Base-by-base conservation (phyloP, 164 flowering plant species). In the Tetracentron sinense region DNA sequence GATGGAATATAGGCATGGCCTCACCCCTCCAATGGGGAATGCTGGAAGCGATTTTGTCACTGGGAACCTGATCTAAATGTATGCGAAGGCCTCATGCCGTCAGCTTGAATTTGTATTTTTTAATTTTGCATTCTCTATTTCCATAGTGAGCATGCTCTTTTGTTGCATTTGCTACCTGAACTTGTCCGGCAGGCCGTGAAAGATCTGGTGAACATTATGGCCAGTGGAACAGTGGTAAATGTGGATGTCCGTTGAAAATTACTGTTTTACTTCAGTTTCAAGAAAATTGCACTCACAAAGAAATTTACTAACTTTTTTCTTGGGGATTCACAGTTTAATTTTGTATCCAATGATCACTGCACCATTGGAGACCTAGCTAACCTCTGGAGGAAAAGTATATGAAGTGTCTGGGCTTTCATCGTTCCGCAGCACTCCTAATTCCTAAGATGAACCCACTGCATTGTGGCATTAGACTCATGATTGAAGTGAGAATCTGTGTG, bases 1-100 rank as follows among this genome's bases (percentile, higher is more conserved):
- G 42, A 76, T 85, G 56, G 97, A 93, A 62, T 87, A 83, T 69
- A 81, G 87, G 60, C 98, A 93, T 77, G 98, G 98, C 48, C 91
- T 89, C 17, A 94, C 98, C 23, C 97, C 96, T 71, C 93, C 98
- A 25, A 91, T 94, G 97, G 83, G 92, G 67, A 97, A 93, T 88
- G 98, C 94, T 50, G 82, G 95, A 28, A 82, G 90, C 78, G 97
- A 64, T 94, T 94, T n/a, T n/a, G n/a, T 65, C 90, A 96, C 14
- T 79, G 96, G 68, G 97, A 94, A 76, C 97, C 97, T 25, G 97
- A 90, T 78, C 72, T 88, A 31, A 93, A 93, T 82, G 97, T 90
- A 84, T 27, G n/a, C 48, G 16, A 27, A 28, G 23, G 8, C 29
- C 54, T 58, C 58, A 17, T 19, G 17, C 20, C 27, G 49, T 25